Conservation (phyloP, 208 protist genomes). For the Crithidia thermophila region DNA sequence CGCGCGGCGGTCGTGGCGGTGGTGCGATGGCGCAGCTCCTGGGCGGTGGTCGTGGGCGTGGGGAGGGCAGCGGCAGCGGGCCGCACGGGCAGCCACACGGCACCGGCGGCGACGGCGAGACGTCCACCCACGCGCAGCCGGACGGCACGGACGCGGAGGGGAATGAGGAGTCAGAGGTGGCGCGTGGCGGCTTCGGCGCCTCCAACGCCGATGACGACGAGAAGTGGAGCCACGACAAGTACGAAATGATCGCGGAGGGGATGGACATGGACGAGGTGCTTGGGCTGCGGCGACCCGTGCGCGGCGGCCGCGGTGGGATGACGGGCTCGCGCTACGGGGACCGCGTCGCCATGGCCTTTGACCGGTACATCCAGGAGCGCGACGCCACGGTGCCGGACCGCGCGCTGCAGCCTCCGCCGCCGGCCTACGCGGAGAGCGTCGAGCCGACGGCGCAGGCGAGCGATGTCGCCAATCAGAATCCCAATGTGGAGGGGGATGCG, state of each 20-base stretch:
- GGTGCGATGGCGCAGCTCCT: constrained; percentile 5
- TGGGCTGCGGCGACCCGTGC: constrained; percentile 25
- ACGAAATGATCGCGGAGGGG: constrained; percentile 58
- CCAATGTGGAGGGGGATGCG: background rate
- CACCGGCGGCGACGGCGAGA: background rate
- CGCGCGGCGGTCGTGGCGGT: constrained; percentile 8
- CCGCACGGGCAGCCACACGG: background rate
- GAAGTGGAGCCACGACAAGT: constrained; percentile 84
- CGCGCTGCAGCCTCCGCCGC: background rate
- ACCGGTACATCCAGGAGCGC: constrained; percentile 59
- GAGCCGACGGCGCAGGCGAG: constrained; percentile 5
- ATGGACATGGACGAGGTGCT: constrained; percentile 64
- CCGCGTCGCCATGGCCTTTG: constrained; percentile 50
- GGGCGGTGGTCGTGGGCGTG: background rate
- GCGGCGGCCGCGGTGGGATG: constrained; percentile 24
- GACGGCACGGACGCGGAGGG: background rate
- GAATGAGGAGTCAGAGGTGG: background rate
- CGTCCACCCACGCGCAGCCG: background rate
- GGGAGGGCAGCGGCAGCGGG: background rate
- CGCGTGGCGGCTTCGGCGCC: background rate
- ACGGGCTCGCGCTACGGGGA: constrained; percentile 36
- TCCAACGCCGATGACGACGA: constrained; percentile 10
- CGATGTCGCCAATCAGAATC: background rate
- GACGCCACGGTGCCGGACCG: constrained; percentile 20
- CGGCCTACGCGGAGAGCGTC: background rate